Evolutionary conservation across 148 eudicot species (phyloP).

Genomic region (Amaranthus cruentus): DNA sequence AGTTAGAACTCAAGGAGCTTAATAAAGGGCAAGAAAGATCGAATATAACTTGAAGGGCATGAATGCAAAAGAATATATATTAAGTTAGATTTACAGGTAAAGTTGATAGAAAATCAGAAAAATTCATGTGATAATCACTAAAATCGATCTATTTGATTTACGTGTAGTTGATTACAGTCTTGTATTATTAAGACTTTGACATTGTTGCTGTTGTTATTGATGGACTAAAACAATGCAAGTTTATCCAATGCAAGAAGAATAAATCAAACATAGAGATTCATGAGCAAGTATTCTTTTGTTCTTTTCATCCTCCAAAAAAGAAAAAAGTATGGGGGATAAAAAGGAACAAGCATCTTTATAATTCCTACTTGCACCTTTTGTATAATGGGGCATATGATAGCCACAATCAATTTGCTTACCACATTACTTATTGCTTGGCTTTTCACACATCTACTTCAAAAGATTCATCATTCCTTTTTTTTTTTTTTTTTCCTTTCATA

Average conservation of each 20-base stretch:
- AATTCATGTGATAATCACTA: no score
- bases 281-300: no score
- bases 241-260: not conserved
- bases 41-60: no score
- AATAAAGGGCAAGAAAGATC: no score
- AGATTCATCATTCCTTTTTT: constrained; percentile 5
- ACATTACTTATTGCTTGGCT: not conserved
- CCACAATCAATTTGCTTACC: constrained; percentile 1
- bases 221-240: not conserved
- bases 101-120: no score
- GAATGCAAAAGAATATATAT: no score
- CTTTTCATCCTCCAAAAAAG: not conserved
- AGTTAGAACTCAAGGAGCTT: no score
- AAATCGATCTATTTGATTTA: no score
- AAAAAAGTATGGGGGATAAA: not conserved
- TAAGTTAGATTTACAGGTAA: no score
- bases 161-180: no score
- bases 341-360: not conserved
- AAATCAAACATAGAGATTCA: not conserved
- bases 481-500: not conserved
- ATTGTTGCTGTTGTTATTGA: no score
- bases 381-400: constrained; percentile 12
- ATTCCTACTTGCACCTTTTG: not conserved
- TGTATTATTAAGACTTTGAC: no score
- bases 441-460: not conserved